Evolutionary conservation across 495 filamentous ascomycete genomes (phyloP).

Genomic region (Collariella sp.): DNA sequence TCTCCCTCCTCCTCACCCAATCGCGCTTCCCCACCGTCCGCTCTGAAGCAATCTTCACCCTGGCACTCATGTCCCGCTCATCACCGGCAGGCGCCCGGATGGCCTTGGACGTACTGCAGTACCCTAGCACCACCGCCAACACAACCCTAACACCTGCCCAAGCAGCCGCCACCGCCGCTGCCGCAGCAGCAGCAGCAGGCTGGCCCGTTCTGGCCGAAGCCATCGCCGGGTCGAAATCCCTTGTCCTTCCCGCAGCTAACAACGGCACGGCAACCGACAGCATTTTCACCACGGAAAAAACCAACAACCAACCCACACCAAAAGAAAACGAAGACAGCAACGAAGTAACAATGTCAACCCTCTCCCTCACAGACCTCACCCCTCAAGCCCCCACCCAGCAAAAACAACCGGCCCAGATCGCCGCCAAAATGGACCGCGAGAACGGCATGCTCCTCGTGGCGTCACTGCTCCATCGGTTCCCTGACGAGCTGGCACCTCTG

Average conservation of each 20-base stretch:
- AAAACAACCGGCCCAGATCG: constrained; percentile 17
- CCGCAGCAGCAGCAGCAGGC: neutral
- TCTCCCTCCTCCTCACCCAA: constrained; percentile 58
- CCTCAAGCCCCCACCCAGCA: neutral
- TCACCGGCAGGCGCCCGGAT: constrained; percentile 25
- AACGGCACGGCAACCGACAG: no score
- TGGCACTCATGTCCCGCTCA: constrained; percentile 58
- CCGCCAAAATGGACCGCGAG: constrained; percentile 46
- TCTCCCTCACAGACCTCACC: constrained; percentile 13
- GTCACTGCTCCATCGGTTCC: constrained; percentile 46
- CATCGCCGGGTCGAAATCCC: neutral
- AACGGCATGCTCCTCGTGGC: constrained; percentile 56
- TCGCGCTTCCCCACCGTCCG: constrained; percentile 60
- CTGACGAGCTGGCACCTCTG: constrained; percentile 29
- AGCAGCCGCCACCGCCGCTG: constrained; percentile 17
- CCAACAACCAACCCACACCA: no score
- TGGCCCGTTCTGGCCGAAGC: neutral
- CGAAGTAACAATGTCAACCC: constrained; percentile 6
- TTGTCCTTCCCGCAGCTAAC: neutral
- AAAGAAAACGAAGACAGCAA: neutral
- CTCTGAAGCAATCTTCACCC: constrained; percentile 64
- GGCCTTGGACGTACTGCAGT: neutral
- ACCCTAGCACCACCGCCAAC: constrained; percentile 17
- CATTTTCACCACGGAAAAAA: no score
- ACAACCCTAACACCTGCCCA: constrained; percentile 11